Evolutionary conservation across 768 basidiomycete species (phyloP), one percentile per base, ranked within the genome.

Genomic region (Pluteus cervinus): DNA sequence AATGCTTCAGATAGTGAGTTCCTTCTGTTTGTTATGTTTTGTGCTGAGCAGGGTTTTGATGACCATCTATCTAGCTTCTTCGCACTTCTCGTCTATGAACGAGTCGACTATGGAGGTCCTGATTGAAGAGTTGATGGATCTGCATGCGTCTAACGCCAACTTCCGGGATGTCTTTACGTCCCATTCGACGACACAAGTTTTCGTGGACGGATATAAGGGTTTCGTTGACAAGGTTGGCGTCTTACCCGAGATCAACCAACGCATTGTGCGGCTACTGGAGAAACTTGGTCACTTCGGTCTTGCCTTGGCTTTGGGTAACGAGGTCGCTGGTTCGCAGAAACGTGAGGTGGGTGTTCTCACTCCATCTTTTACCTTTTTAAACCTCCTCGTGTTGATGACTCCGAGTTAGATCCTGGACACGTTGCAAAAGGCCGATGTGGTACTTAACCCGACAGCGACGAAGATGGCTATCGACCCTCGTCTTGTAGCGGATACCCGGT

Each of bases 141-240:
- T 87, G 22, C 85, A 90, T 44, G 66, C 74, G 1, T 71, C 77
- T 0, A 77, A 72, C 43, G 51, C 70, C 0, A 73, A 76, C 0
- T 89, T 90, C 58, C 76, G 84, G 9, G 72, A 81, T 39, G 54
- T 82, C 1, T 89, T 90, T 60, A 76, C 69, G 46, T 86, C 81
- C 1, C 80, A 83, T 38, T 78, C 75, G 38, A 74, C 73, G 7
- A 82, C 81, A 0, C 76, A 79, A 38, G 43, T 77, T 7, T 85
- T 86, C 44, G 64, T 87, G 6, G 73, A 79, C 17, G 74, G 75
- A 15, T 81, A 79, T 53, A 73, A 71, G 46, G 48, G 62, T 3
- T 84, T 81, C 51, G 68, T 76, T 0, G 46, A 58, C 7, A 65
- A 63, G 31, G 50, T 81, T 1, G 49, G 66, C 0, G 42, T 51